phyloP scores from a whole-genome alignment of 345 rosid genomes.

The Eucalyptus tenuipes region DNA sequence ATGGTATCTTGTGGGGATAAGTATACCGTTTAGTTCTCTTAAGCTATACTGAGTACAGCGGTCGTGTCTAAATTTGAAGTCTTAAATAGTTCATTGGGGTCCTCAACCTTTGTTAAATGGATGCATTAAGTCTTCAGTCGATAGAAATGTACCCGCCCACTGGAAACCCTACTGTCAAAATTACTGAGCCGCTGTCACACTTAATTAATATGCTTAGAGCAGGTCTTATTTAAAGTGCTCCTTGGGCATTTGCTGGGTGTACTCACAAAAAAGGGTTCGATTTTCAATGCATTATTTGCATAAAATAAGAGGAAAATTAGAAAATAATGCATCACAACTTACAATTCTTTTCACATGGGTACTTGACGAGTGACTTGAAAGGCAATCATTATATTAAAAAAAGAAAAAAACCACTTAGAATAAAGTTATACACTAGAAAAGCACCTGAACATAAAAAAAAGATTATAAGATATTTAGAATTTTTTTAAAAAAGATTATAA shows the following conservation, averaged over 20 bases:
- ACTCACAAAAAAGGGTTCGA: not conserved
- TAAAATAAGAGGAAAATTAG: not conserved
- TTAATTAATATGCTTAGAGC: not conserved
- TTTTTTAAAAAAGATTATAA: not conserved
- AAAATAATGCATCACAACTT: not conserved
- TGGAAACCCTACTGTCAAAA: not conserved
- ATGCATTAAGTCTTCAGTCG: not conserved
- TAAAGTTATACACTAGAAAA: not conserved
- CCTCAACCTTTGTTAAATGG: not conserved
- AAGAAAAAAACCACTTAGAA: not conserved
- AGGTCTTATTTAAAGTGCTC: not conserved
- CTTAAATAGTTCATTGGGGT: not conserved
- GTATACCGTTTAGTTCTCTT: not conserved
- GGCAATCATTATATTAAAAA: not conserved
- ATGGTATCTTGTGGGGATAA: not conserved
- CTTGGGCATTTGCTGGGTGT: not conserved
- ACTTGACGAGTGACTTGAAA: not conserved
- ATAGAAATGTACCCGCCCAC: not conserved
- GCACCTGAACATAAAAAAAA: not conserved
- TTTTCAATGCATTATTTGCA: not conserved
- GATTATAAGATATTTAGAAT: not conserved
- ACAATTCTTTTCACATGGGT: not conserved
- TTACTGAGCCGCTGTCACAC: not conserved
- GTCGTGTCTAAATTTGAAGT: not conserved
- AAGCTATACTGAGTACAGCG: not conserved